Percentiles rank a stretch among this genome's conserved stretches.
Conservation (phyloP, 2,329 filamentous ascomycete species). For the Aspergillus latus region DNA sequence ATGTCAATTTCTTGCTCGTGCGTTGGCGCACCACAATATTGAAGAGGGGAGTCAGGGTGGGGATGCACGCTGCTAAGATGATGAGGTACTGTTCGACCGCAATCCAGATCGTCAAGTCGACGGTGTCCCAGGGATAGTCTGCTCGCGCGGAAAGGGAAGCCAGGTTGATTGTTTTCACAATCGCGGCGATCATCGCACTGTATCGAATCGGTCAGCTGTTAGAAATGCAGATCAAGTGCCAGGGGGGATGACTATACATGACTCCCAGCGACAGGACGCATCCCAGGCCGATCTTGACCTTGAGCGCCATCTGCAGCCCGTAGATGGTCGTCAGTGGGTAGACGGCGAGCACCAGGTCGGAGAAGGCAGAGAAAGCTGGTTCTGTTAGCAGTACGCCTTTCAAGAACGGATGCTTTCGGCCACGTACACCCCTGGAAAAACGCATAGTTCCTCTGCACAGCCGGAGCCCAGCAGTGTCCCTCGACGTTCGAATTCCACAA, state of each 20-base stretch:
- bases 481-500: conserved; percentile 3
- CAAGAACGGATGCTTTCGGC: neutral
- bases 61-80: conserved; percentile 16
- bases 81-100: conserved; percentile 18
- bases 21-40: conserved; percentile 5
- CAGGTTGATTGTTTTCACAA: conserved; percentile 16
- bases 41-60: conserved; percentile 11
- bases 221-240: too few species aligned
- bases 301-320: conserved; percentile 11
- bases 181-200: conserved; percentile 16
- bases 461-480: conserved; percentile 10
- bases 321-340: conserved; percentile 15
- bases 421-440: conserved; percentile 19
- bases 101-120: conserved; percentile 13
- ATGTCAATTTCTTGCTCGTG: neutral
- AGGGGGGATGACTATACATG: conserved; percentile 2
- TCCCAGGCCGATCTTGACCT: conserved; percentile 12
- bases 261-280: conserved; percentile 13
- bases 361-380: conserved; percentile 12
- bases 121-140: conserved; percentile 11
- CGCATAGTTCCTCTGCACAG: conserved; percentile 12
- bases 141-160: conserved; percentile 1
- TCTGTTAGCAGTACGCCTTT: too few species aligned
- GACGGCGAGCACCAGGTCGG: conserved; percentile 13
- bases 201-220: too few species aligned